Evolutionary conservation across 2,329 filamentous ascomycete species (phyloP).

Genomic region (Aspergillus terreus): DNA sequence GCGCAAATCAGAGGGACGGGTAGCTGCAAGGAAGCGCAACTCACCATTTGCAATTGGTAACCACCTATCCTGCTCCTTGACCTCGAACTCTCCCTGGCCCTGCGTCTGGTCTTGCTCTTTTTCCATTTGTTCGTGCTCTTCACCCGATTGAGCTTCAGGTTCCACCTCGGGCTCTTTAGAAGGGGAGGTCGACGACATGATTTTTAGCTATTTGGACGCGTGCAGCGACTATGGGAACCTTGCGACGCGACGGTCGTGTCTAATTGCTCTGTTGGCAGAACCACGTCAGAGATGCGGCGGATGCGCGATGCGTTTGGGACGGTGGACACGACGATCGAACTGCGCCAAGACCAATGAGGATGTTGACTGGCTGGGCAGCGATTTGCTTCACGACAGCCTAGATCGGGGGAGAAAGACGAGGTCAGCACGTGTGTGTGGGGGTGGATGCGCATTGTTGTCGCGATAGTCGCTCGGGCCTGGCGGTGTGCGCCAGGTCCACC

Average conservation of each 20-base stretch:
- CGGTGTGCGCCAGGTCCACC: constrained; percentile 23
- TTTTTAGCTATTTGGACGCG: constrained; percentile 56
- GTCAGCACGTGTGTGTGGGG: constrained; percentile 28
- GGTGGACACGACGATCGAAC: constrained; percentile 21
- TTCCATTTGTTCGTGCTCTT: constrained; percentile 88
- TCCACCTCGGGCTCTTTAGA: constrained; percentile 86
- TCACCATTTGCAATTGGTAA: constrained; percentile 99
- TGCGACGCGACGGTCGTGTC: constrained; percentile 30
- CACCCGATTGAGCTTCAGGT: constrained; percentile 88
- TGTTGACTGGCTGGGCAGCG: constrained; percentile 35
- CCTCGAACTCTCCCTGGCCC: constrained; percentile 88
- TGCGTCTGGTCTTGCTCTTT: constrained; percentile 65
- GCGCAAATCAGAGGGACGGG: constrained; percentile 50
- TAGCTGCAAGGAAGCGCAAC: constrained; percentile 51
- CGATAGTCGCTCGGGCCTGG: constrained; percentile 22
- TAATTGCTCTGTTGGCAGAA: constrained; percentile 39
- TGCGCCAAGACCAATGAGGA: constrained; percentile 15
- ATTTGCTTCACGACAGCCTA: constrained; percentile 36
- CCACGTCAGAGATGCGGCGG: constrained; percentile 42
- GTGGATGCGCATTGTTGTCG: constrained; percentile 24
- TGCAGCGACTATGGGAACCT: constrained; percentile 32
- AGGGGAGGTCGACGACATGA: constrained; percentile 94
- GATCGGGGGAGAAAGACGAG: constrained; percentile 17
- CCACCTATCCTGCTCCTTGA: constrained; percentile 99
- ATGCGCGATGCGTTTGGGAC: constrained; percentile 23